Conservation (phyloP, 495 filamentous ascomycete species). For the Antarctomyces pellizariae region DNA sequence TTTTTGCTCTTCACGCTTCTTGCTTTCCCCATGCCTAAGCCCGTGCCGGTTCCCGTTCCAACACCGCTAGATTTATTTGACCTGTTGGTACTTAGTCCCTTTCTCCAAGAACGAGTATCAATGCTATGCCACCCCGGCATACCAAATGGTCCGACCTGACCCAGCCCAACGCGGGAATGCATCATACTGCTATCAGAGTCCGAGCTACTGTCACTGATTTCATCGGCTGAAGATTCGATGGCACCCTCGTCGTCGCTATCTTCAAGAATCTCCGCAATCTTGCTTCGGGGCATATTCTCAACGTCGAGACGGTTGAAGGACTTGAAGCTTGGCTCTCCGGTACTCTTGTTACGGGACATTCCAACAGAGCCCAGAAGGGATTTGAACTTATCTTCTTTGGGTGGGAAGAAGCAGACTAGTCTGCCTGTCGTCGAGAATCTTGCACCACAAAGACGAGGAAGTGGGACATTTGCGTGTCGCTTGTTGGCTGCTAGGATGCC, state of each 20-base stretch:
- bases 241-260: constrained; percentile 28
- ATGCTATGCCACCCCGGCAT: no score
- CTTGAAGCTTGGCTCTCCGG: constrained; percentile 53
- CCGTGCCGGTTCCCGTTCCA: constrained; percentile 25
- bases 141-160: constrained; percentile 4
- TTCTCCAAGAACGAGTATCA: neutral
- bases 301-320: constrained; percentile 57
- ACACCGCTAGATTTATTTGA: constrained; percentile 29
- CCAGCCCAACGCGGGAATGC: constrained; percentile 5
- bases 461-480: constrained; percentile 52
- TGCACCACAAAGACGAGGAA: constrained; percentile 51
- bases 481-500: constrained; percentile 31
- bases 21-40: constrained; percentile 21
- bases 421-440: constrained; percentile 56
- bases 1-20: constrained; percentile 23
- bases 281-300: constrained; percentile 21
- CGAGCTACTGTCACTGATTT: constrained; percentile 40
- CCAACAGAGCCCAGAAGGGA: constrained; percentile 37
- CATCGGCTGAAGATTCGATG: constrained; percentile 35
- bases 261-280: constrained; percentile 18
- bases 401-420: constrained; percentile 70
- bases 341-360: constrained; percentile 33
- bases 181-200: constrained; percentile 33
- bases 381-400: constrained; percentile 48
- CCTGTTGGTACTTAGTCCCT: constrained; percentile 8